Percentiles rank a stretch among this genome's conserved stretches.
phyloP scores from a whole-genome alignment of 257 asterid species.

The Gentiana straminea region DNA sequence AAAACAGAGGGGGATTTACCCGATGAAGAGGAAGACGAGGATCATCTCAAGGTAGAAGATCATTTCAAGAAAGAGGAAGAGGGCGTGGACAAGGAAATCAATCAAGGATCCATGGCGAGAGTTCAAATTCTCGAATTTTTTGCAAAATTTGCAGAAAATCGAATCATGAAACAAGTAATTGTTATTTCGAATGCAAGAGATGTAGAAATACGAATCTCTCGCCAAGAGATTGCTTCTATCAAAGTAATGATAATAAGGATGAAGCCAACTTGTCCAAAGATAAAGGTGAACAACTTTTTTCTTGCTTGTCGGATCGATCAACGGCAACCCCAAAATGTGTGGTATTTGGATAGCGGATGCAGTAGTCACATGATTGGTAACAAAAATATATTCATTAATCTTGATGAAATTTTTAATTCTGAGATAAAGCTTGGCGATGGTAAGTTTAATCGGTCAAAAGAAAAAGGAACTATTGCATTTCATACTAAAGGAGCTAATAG shows the following conservation, averaged over 20 bases:
- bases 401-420: neutral
- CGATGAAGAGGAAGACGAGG: neutral
- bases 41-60: neutral
- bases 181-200: neutral
- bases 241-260: neutral
- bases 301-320: neutral
- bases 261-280: conserved; percentile 2
- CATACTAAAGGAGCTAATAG: too few species aligned
- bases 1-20: neutral
- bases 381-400: neutral
- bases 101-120: neutral
- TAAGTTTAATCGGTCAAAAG: neutral
- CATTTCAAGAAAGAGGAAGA: neutral
- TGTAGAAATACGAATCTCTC: conserved; percentile 3
- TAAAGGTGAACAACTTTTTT: neutral
- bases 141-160: conserved; percentile 6
- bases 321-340: neutral
- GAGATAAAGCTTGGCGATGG: conserved; percentile 1
- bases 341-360: neutral
- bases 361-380: neutral
- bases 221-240: neutral
- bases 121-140: neutral
- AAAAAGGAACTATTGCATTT: too few species aligned
- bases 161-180: neutral
- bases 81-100: neutral